Percentiles rank a stretch among this genome's conserved stretches.
Conservation (phyloP, 805 yeast genomes). For the Wickerhamiella dianesei region DNA sequence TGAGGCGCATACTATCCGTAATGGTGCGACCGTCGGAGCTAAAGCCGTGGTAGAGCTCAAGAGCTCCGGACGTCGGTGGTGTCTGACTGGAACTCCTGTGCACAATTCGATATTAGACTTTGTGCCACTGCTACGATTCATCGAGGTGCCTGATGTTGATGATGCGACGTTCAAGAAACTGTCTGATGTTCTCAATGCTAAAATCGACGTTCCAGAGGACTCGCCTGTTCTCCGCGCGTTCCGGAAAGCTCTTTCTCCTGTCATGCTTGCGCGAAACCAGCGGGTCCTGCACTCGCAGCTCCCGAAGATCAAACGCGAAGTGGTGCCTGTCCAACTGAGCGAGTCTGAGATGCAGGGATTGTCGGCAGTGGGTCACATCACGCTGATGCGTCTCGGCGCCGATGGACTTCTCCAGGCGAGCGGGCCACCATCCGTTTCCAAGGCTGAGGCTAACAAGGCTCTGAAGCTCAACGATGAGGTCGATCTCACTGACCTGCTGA, state of each 20-base stretch:
- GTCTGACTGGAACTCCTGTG: conserved; percentile 52
- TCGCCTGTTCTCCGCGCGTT: too few species aligned
- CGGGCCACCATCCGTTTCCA: background rate
- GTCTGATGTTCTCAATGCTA: too few species aligned
- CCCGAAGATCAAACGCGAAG: conserved; percentile 8
- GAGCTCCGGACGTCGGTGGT: conserved; percentile 36
- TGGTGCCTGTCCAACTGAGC: conserved; percentile 2
- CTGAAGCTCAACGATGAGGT: conserved; percentile 15
- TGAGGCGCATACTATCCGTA: conserved; percentile 53
- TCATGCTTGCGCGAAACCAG: conserved; percentile 38
- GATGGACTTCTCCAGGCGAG: too few species aligned
- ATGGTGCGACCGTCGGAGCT: conserved; percentile 34
- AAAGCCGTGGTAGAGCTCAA: conserved; percentile 33
- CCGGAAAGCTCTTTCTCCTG: too few species aligned
- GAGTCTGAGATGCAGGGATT: background rate
- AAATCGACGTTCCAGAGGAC: too few species aligned
- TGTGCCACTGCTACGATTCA: conserved; percentile 35
- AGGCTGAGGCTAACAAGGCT: background rate
- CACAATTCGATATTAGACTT: conserved; percentile 45
- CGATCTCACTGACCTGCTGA: conserved; percentile 21
- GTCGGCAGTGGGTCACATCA: too few species aligned
- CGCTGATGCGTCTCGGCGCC: too few species aligned
- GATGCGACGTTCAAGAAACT: conserved; percentile 8
- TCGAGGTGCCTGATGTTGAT: conserved; percentile 21
- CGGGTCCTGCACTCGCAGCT: conserved; percentile 21